phyloP scores from a whole-genome alignment of 208 protist genomes.

The Trypanosoma melophagium region DNA sequence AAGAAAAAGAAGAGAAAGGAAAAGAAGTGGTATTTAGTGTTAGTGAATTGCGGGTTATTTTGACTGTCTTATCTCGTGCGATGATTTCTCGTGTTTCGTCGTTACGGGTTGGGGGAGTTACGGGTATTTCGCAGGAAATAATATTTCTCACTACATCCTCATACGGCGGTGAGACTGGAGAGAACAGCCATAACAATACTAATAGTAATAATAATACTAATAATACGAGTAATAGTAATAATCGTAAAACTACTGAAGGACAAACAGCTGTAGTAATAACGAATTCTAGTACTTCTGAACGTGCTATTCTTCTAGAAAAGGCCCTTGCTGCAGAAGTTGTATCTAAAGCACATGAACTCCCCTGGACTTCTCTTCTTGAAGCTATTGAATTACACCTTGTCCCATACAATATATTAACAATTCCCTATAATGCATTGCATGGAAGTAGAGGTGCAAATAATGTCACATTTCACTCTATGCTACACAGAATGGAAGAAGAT shows the following conservation, averaged over 20 bases:
- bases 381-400: constrained; percentile 22
- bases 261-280: not conserved
- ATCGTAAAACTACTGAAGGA: not conserved
- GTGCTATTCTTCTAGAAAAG: constrained; percentile 11
- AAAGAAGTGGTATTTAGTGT: constrained; percentile 6
- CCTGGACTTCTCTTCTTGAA: constrained; percentile 23
- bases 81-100: constrained; percentile 8
- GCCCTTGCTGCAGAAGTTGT: constrained; percentile 14
- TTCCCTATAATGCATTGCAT: not conserved
- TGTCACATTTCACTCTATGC: too few species aligned
- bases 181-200: not conserved
- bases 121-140: constrained; percentile 17
- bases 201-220: constrained; percentile 2
- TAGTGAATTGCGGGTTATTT: constrained; percentile 11
- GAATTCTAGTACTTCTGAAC: not conserved
- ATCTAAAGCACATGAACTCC: not conserved
- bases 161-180: not conserved
- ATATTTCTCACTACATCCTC: not conserved
- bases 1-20: not conserved
- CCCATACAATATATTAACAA: constrained; percentile 13
- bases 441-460: not conserved
- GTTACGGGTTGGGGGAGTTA: not conserved
- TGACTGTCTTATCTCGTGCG: constrained; percentile 15
- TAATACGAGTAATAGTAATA: constrained; percentile 7
- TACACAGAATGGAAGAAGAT: constrained; percentile 13